These are phyloP conservation scores for Platismatia glauca DNA, from an alignment of 495 filamentous ascomycete species.

Conservation along the genomic window DNA sequence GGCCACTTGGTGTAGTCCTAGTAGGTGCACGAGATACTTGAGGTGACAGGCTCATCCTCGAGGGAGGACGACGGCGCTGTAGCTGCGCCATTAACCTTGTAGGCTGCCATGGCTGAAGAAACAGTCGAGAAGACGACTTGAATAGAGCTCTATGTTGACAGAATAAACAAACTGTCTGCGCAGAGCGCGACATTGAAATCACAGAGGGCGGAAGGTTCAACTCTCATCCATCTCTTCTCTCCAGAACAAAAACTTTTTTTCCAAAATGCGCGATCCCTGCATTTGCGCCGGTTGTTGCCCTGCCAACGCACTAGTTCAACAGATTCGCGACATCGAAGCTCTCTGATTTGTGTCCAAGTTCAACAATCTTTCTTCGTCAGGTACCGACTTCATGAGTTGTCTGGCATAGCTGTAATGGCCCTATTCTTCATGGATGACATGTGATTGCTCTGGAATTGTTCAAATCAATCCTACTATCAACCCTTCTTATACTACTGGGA, in stretches of 20 bases:
- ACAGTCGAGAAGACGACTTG: slow-evolving; percentile 5
- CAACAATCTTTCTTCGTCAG: slow-evolving; percentile 3
- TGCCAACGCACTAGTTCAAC: slow-evolving; percentile 11
- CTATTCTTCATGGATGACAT: neutral
- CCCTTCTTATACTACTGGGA: neutral
- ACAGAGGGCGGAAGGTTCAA: neutral
- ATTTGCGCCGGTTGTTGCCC: slow-evolving; percentile 4
- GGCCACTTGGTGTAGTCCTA: slow-evolving; percentile 32
- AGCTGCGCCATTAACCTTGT: slow-evolving; percentile 35
- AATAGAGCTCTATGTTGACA: slow-evolving; percentile 32
- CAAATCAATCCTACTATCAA: neutral
- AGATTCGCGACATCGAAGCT: neutral
- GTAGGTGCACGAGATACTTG: slow-evolving; percentile 49
- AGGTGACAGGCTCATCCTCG: slow-evolving; percentile 74
- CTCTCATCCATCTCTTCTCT: neutral
- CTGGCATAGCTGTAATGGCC: neutral
- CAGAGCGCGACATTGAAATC: slow-evolving; percentile 11
- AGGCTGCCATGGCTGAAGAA: slow-evolving; percentile 30
- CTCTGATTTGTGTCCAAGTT: slow-evolving; percentile 5
- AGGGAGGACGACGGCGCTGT: slow-evolving; percentile 41
- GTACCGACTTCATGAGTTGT: neutral
- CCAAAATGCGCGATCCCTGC: slow-evolving; percentile 3
- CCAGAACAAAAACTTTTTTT: neutral
- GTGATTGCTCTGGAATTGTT: neutral
- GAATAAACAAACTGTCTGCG: slow-evolving; percentile 26